These are phyloP conservation scores for Petasospora fabianii DNA, from an alignment of 1,139 yeast species.

Conservation along the genomic window DNA sequence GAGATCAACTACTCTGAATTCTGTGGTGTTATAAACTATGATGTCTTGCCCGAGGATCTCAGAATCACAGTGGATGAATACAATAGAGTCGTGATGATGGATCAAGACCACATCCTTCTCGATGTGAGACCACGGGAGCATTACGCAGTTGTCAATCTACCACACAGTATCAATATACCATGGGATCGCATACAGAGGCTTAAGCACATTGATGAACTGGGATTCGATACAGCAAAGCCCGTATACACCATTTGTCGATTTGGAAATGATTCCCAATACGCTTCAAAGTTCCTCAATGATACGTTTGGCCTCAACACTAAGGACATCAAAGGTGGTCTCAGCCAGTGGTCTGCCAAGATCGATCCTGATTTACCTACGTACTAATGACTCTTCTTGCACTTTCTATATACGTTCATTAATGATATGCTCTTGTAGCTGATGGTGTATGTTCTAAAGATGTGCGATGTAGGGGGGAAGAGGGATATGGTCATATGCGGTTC, in stretches of 20 bases:
- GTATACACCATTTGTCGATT: conserved; percentile 67
- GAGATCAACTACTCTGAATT: conserved; percentile 61
- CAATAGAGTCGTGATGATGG: conserved; percentile 24
- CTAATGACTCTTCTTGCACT: too few relatives aligned
- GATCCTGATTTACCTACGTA: conserved; percentile 68
- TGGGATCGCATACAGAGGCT: conserved; percentile 46
- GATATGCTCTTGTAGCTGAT: too few relatives aligned
- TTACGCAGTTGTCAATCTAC: conserved; percentile 60
- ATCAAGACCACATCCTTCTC: conserved; percentile 37
- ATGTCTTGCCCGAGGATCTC: conserved; percentile 41
- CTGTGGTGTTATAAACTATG: conserved; percentile 61
- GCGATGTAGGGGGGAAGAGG: too few relatives aligned
- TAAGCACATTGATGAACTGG: conserved; percentile 22
- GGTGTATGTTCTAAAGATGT: too few relatives aligned
- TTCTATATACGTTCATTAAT: too few relatives aligned
- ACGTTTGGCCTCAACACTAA: conserved; percentile 43
- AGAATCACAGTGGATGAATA: conserved; percentile 52
- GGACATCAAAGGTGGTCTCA: conserved; percentile 79
- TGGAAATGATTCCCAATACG: conserved; percentile 90
- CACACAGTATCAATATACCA: conserved; percentile 61
- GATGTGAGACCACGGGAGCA: conserved; percentile 87
- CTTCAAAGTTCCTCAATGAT: conserved; percentile 54
- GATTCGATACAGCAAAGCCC: conserved; percentile 20
- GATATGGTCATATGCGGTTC: too few relatives aligned
- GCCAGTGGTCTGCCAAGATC: conserved; percentile 61